A percentile compares a stretch with the other conserved stretches of the same genome.
Conservation (phyloP, 345 rosid genomes). For the Streptanthus diversifolius region DNA sequence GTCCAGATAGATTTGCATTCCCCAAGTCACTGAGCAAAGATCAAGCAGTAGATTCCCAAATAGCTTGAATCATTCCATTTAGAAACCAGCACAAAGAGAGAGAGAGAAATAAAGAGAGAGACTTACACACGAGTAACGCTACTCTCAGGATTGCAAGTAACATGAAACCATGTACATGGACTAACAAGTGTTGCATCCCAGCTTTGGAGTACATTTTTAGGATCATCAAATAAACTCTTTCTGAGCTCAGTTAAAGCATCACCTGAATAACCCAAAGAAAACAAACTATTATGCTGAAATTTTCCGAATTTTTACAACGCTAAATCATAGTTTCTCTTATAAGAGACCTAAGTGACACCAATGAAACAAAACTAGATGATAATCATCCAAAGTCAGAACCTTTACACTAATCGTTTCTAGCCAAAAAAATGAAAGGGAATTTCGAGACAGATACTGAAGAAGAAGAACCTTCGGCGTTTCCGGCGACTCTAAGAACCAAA, state of each 20-base stretch:
- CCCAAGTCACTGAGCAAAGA: conserved; percentile 34
- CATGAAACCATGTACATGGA: conserved; percentile 89
- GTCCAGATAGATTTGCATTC: conserved; percentile 32
- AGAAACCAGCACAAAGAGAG: not conserved
- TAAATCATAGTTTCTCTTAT: not conserved
- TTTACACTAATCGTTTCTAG: not conserved
- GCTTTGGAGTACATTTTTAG: conserved; percentile 66
- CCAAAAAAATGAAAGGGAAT: too few species aligned
- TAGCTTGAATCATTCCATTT: not conserved
- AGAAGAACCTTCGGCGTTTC: conserved; percentile 55
- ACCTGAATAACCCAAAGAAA: conserved; percentile 35
- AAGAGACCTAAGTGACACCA: not conserved
- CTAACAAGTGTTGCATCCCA: conserved; percentile 76
- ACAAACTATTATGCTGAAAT: not conserved
- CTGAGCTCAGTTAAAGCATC: conserved; percentile 66
- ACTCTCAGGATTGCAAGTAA: conserved; percentile 66
- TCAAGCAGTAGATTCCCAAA: not conserved
- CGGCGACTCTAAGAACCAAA: conserved; percentile 41
- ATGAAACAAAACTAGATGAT: not conserved
- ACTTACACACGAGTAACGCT: conserved; percentile 82
- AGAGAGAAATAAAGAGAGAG: not conserved
- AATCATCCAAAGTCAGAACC: not conserved
- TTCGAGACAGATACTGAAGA: too few species aligned
- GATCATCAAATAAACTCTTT: conserved; percentile 50
- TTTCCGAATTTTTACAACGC: not conserved